A percentile compares a stretch with the other conserved stretches of the same genome.
phyloP scores from a whole-genome alignment of 1,139 yeast genomes.

The Yamadazyma epiphylla region DNA sequence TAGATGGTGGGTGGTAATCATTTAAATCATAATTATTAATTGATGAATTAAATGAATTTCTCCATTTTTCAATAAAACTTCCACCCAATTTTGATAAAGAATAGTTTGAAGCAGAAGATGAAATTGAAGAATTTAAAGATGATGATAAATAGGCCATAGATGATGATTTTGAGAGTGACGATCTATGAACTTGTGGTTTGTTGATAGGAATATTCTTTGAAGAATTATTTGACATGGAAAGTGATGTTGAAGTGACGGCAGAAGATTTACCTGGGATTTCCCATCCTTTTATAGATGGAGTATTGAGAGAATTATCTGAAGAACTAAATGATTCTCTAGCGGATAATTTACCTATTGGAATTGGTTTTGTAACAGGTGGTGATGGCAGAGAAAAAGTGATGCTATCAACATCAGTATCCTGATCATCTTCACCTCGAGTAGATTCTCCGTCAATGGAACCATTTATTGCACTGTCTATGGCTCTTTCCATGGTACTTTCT shows the following conservation, averaged over 20 bases:
- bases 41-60: conserved; percentile 22
- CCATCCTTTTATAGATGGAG: conserved; percentile 37
- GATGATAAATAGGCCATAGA: conserved; percentile 44
- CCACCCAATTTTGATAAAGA: conserved; percentile 41
- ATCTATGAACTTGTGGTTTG: conserved; percentile 4
- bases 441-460: conserved; percentile 1
- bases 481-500: neutral
- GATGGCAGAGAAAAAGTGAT: conserved; percentile 6
- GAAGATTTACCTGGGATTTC: conserved; percentile 39
- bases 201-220: conserved; percentile 17
- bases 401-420: conserved; percentile 1
- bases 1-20: conserved; percentile 10
- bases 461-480: neutral
- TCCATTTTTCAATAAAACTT: conserved; percentile 48
- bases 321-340: conserved; percentile 17
- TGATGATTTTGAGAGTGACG: conserved; percentile 31
- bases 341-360: conserved; percentile 23
- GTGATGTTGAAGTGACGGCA: conserved; percentile 19
- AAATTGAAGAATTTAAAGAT: conserved; percentile 34
- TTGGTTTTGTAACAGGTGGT: conserved; percentile 17
- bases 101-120: conserved; percentile 36
- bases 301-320: conserved; percentile 28
- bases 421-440: conserved; percentile 3
- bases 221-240: conserved; percentile 12
- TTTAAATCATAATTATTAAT: conserved; percentile 12